These are phyloP conservation scores for Trichoderma simmonsii DNA, from an alignment of 2,329 filamentous ascomycete genomes.

Conservation along the genomic window DNA sequence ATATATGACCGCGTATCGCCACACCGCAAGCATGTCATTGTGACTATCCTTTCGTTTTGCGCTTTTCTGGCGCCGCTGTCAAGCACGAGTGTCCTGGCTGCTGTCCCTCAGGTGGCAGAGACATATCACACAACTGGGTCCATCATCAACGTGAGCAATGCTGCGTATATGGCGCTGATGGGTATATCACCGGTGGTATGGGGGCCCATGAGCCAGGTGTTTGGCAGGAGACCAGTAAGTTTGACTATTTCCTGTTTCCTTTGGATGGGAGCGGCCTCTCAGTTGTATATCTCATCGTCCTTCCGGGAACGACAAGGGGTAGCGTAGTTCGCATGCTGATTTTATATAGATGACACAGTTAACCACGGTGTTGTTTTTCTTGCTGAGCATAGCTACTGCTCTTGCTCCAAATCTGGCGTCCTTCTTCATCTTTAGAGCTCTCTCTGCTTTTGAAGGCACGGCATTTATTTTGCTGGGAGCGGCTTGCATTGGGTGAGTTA, in stretches of 20 bases:
- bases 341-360: slow-evolving; percentile 41
- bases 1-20: slow-evolving; percentile 64
- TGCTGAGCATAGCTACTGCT: slow-evolving; percentile 69
- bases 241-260: neutral
- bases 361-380: slow-evolving; percentile 62
- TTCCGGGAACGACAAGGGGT: neutral
- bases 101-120: slow-evolving; percentile 68
- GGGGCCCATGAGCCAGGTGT: slow-evolving; percentile 67
- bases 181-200: slow-evolving; percentile 67
- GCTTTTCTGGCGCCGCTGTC: slow-evolving; percentile 73
- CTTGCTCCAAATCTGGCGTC: slow-evolving; percentile 66
- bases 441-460: slow-evolving; percentile 73
- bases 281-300: neutral
- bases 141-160: slow-evolving; percentile 72
- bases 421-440: slow-evolving; percentile 71
- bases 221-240: slow-evolving; percentile 56
- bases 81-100: slow-evolving; percentile 69
- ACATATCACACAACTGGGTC: slow-evolving; percentile 63
- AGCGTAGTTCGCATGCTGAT: neutral
- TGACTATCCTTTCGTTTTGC: slow-evolving; percentile 68
- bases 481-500: slow-evolving; percentile 59
- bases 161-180: slow-evolving; percentile 73
- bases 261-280: neutral
- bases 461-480: slow-evolving; percentile 70
- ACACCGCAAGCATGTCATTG: slow-evolving; percentile 63